Base-by-base conservation (phyloP, 108 stramenopile genomes). In the Nitzschia inconspicua region DNA sequence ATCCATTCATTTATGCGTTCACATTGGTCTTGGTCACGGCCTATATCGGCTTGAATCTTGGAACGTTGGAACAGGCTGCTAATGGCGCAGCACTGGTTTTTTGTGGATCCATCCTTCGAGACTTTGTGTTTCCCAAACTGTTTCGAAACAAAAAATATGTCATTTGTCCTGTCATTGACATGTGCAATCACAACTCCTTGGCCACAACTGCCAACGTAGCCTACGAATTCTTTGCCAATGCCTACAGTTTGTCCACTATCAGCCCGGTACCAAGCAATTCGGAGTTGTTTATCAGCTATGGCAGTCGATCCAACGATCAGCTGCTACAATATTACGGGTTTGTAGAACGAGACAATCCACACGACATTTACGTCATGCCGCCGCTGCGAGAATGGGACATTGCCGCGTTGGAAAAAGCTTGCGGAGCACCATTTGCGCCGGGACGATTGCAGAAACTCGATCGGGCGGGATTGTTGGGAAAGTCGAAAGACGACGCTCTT, bases 251-350 rank as follows among this genome's bases (percentile, higher is more conserved):
- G 57, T 67, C 83, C 7, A 44, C 57, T 28, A 64, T 65, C 9
- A 31, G 56, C 22, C 68, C 37, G 8, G 61, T 77, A 16, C 28
- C 42, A 13, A 28, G 44, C 19, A 58, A 34, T n/a, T 44, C 70
- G 7, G 84, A 93, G 68, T 57, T 95, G 23, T 84, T 72, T 53
- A 90, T 92, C 57, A 78, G 79, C 27, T 96, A 96, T 54, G 96
- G 96, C 18, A 68, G 78, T 4, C 77, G 91, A 34, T 89, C 85
- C 44, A 96, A 95, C 54, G 96, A 96, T 52, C 88, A 94, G 47
- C 59, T 96, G 31, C 57, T 96, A 41, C 92, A 95, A 44, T 92
- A 92, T 58, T 96, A 96, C 70, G 96, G 96, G 22, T 96, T 96
- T 75, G 94, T 95, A 31, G 94, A 95, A 51, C 49, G 53, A 31